These are phyloP conservation scores for Grosmannia serpens DNA, from an alignment of 2,329 filamentous ascomycete genomes.

Conservation along the genomic window DNA sequence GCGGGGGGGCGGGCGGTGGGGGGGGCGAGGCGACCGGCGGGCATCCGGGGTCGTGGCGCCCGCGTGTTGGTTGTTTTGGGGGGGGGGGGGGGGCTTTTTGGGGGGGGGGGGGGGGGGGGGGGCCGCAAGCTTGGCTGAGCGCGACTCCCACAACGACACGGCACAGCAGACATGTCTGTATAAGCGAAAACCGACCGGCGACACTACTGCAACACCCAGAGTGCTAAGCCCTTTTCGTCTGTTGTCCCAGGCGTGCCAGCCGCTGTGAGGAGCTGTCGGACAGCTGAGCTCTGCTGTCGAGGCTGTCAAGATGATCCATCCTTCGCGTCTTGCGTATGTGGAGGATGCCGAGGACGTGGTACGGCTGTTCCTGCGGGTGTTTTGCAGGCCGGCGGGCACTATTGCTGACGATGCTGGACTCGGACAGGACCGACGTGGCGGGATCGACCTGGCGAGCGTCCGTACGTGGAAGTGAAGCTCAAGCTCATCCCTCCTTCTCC, in stretches of 20 bases:
- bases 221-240: background rate
- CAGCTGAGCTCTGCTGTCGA: background rate
- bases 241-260: background rate
- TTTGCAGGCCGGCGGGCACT: no score
- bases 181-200: background rate
- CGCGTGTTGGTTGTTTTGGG: no score
- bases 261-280: background rate
- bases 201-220: background rate
- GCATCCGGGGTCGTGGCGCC: no score
- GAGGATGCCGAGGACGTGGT: slow-evolving; percentile 68
- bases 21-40: no score
- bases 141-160: no score
- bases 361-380: slow-evolving; percentile 21
- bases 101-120: no score
- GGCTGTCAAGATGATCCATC: slow-evolving; percentile 55
- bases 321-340: slow-evolving; percentile 83
- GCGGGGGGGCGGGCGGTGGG: no score
- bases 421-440: background rate
- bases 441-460: slow-evolving; percentile 33
- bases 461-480: no score
- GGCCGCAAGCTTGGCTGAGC: no score
- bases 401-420: background rate
- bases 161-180: background rate
- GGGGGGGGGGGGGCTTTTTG: no score
- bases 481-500: no score